Percentiles rank a stretch among this genome's conserved stretches.
Conservation (phyloP, 371 early-diverging fungal genomes). For the Gilbertella persicaria region DNA sequence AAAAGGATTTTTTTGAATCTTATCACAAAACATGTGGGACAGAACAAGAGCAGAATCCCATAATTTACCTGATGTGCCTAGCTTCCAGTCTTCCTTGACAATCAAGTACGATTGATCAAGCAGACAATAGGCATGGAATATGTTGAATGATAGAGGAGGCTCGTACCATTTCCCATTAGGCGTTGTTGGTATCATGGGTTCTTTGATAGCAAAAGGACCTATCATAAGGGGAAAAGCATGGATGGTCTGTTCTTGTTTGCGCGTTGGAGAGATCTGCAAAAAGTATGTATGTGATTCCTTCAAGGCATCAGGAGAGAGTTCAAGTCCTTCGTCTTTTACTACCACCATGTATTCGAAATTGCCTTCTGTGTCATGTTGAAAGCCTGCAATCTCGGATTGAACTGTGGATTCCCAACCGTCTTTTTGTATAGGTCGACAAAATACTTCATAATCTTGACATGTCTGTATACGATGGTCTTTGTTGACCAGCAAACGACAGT, state of each 20-base stretch:
- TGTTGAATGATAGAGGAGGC: not conserved
- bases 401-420: conserved; percentile 32
- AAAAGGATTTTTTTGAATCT: conserved; percentile 23
- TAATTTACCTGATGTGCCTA: conserved; percentile 57
- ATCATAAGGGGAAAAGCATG: conserved; percentile 20
- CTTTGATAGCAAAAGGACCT: conserved; percentile 7
- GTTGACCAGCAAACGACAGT: conserved; percentile 18
- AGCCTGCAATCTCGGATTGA: conserved; percentile 14
- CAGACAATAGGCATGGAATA: conserved; percentile 6
- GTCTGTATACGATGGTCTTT: not conserved
- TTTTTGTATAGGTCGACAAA: conserved; percentile 26
- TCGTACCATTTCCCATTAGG: conserved; percentile 2
- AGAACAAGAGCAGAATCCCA: conserved; percentile 65
- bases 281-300: not conserved
- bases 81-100: conserved; percentile 54
- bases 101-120: conserved; percentile 17
- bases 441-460: conserved; percentile 4
- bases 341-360: conserved; percentile 18
- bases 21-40: conserved; percentile 40
- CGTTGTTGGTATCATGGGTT: not conserved
- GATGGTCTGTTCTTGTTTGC: conserved; percentile 1
- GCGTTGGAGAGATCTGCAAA: conserved; percentile 5
- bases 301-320: not conserved
- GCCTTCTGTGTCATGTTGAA: conserved; percentile 10
- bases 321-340: not conserved